Evolutionary conservation across 1,284 basidiomycete genomes (phyloP), one percentile per base, ranked within the genome.

Genomic region (Sanghuangporus sanghuang): DNA sequence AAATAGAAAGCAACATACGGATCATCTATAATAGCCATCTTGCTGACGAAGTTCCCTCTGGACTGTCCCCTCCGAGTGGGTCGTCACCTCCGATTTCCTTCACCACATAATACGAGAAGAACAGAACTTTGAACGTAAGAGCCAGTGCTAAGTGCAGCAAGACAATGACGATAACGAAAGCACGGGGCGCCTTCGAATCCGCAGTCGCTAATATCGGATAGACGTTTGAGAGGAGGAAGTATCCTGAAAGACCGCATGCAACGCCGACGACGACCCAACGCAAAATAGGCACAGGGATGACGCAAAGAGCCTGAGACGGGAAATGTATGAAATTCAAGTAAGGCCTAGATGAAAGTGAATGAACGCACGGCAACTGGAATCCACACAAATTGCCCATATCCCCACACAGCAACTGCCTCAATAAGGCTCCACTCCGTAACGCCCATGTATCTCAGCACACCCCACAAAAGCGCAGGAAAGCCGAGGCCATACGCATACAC

Each of bases 131-230:
- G 81, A 96, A 92, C 11, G 88, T 83, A 32, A 96, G 78, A 0
- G 93, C 92, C 62, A 95, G 77, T 1, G 76, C 89, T 1, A 83
- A 83, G 69, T 96, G 93, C 11, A 95, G 75, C 1, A 79, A 77
- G 0, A 82, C 87, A 38, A 95, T 80, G 18, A 85, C 74, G 60
- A 96, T 77, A 67, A 96, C 87, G 53, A 96, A 75, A 5, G 94
- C 82, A 23, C 93, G 86, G 0, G 88, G 86, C 6, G 92, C 82
- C 73, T 95, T 95, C 67, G 90, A 86, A 72, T 95, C 92, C 39
- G 90, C 89, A n/a, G 85, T 82, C 32, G 90, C 86, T 44, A 98
- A 85, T 59, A 96, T 83, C 5, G 95, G 95, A 70, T 96, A 96
- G 61, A 96, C 85, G 71, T 96, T 97, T 18, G 82, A 80, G 16